phyloP scores from a whole-genome alignment of 2,329 filamentous ascomycete species.

The Dothidotthia symphoricarpi region DNA sequence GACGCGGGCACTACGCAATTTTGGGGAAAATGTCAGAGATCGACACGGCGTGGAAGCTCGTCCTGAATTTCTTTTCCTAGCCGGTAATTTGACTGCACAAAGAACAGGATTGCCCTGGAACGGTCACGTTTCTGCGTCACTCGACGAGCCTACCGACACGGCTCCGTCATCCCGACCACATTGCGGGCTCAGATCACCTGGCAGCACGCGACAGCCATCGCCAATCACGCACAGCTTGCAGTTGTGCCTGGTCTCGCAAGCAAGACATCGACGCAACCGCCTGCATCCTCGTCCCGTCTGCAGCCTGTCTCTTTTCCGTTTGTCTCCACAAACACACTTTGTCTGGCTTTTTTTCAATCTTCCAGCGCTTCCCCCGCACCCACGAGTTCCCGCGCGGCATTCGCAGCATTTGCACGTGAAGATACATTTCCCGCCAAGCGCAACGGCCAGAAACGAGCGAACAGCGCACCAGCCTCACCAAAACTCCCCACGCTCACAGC shows the following conservation, averaged over 20 bases:
- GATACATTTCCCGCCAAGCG: conserved; percentile 32
- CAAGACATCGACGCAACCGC: conserved; percentile 13
- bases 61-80: conserved; percentile 21
- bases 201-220: conserved; percentile 35
- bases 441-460: conserved; percentile 13
- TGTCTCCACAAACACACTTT: conserved; percentile 1
- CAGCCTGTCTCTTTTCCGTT: conserved; percentile 3
- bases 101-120: too few relatives aligned
- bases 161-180: conserved; percentile 9
- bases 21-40: conserved; percentile 10
- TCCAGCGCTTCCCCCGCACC: background rate
- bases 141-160: conserved; percentile 14
- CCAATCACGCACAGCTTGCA: conserved; percentile 25
- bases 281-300: conserved; percentile 11
- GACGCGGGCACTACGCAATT: conserved; percentile 19
- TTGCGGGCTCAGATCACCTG: conserved; percentile 28
- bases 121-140: conserved; percentile 3
- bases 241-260: conserved; percentile 26
- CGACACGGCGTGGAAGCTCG: conserved; percentile 18
- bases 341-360: conserved; percentile 2
- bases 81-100: too few relatives aligned
- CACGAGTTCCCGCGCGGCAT: conserved; percentile 12
- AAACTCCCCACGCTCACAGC: conserved; percentile 16
- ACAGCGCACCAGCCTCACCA: conserved; percentile 12
- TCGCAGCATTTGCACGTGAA: conserved; percentile 34